These are phyloP conservation scores for Gaertneriomyces semiglobifer DNA, from an alignment of 192 early-diverging fungal species.

Conservation along the genomic window DNA sequence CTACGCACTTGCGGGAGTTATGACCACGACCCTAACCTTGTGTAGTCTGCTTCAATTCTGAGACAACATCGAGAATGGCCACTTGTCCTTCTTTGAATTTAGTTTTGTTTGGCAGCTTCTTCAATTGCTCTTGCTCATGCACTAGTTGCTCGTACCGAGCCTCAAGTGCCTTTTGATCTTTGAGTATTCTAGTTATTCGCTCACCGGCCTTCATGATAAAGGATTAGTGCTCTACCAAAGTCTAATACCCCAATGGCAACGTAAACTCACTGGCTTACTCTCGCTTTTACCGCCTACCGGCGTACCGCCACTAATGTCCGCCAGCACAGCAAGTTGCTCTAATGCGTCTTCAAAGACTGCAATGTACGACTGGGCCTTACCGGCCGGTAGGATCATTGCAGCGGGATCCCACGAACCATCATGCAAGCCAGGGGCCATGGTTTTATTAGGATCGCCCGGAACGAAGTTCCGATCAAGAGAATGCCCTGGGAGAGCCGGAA, in stretches of 20 bases:
- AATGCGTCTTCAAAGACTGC: conserved; percentile 57
- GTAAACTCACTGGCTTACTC: conserved; percentile 30
- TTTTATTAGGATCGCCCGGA: too few relatives aligned
- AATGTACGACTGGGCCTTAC: conserved; percentile 49
- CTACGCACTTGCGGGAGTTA: not conserved
- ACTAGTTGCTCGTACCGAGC: conserved; percentile 45
- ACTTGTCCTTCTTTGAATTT: conserved; percentile 44
- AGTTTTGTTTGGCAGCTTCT: conserved; percentile 41
- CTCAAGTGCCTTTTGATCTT: conserved; percentile 46
- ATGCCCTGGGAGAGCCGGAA: too few relatives aligned
- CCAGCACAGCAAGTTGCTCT: conserved; percentile 54
- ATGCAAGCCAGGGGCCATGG: too few relatives aligned
- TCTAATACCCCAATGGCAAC: not conserved
- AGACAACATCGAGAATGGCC: conserved; percentile 39
- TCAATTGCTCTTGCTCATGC: conserved; percentile 41
- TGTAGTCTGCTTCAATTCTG: conserved; percentile 34
- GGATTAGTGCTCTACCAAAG: not conserved
- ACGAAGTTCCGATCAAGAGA: too few relatives aligned
- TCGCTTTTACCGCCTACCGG: conserved; percentile 5
- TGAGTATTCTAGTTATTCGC: conserved; percentile 47
- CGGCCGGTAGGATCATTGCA: conserved; percentile 7
- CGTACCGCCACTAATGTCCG: conserved; percentile 35
- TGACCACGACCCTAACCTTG: conserved; percentile 27
- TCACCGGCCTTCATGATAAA: conserved; percentile 32
- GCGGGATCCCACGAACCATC: too few relatives aligned